Percentiles rank a stretch among this genome's conserved stretches.
phyloP scores from a whole-genome alignment of 2,329 filamentous ascomycete genomes.

The Podosphaera fusca region DNA sequence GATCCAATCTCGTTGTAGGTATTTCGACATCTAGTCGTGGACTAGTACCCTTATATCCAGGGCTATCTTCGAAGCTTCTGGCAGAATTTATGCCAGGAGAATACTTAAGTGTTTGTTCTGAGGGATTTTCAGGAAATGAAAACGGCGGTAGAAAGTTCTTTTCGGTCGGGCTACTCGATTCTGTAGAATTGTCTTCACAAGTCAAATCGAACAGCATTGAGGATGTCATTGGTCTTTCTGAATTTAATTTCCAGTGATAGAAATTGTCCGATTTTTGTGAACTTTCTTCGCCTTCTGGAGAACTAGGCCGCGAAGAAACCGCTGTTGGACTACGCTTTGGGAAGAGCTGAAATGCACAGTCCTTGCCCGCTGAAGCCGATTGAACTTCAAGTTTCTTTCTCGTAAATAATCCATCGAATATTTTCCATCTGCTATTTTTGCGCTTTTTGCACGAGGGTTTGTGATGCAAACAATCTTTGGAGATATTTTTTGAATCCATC shows the following conservation, averaged over 20 bases:
- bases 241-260: too few relatives aligned
- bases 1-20: neutral
- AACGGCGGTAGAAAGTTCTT: neutral
- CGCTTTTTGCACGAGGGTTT: neutral
- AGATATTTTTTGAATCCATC: neutral
- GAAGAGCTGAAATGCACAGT: neutral
- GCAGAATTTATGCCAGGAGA: neutral
- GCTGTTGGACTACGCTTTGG: neutral
- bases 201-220: too few relatives aligned
- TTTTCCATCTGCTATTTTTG: neutral
- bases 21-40: neutral
- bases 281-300: too few relatives aligned
- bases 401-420: neutral
- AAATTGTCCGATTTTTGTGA: too few relatives aligned
- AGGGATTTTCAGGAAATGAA: too few relatives aligned
- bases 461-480: neutral
- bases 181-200: neutral
- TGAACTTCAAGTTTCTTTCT: neutral
- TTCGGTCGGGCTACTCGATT: neutral
- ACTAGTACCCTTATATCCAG: neutral
- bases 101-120: neutral
- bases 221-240: too few relatives aligned
- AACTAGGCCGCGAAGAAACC: neutral
- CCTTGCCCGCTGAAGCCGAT: neutral
- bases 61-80: neutral